These are phyloP conservation scores for Pouteria glomerata DNA, from an alignment of 148 eudicot genomes.

Conservation along the genomic window DNA sequence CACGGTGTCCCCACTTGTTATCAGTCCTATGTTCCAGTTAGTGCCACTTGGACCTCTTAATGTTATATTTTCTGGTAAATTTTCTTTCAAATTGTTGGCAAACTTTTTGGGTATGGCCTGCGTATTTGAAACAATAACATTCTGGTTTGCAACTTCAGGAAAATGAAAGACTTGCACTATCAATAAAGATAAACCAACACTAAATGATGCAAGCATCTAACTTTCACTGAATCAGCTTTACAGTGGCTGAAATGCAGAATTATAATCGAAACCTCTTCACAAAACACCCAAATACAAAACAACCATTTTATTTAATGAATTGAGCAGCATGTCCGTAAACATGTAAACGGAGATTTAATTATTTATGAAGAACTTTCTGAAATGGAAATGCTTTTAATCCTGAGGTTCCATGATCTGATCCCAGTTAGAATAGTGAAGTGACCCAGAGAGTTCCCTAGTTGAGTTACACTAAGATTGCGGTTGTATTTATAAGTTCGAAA, in stretches of 20 bases:
- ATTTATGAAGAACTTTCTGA: background rate
- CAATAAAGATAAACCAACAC: background rate
- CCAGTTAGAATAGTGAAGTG: background rate
- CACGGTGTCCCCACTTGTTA: conserved; percentile 21
- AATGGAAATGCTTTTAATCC: background rate
- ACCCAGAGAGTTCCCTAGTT: background rate
- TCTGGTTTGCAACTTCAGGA: background rate
- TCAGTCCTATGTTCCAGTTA: conserved; percentile 39
- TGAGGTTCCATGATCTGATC: background rate
- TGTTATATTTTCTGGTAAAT: conserved; percentile 22
- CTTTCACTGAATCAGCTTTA: background rate
- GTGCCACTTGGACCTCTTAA: conserved; percentile 49
- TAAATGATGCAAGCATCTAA: background rate
- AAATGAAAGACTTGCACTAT: background rate
- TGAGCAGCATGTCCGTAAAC: background rate
- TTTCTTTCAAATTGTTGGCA: conserved; percentile 30
- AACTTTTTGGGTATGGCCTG: conserved; percentile 52
- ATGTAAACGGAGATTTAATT: background rate
- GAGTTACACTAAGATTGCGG: background rate
- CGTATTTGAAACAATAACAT: background rate
- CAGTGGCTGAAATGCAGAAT: background rate
- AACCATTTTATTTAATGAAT: background rate
- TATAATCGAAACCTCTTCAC: background rate
- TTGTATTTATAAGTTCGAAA: too few relatives aligned
- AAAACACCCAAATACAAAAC: background rate